A percentile compares a stretch with the other conserved stretches of the same genome.
Evolutionary conservation across 768 basidiomycete genomes (phyloP).

Genomic region (Amanita molliuscula): DNA sequence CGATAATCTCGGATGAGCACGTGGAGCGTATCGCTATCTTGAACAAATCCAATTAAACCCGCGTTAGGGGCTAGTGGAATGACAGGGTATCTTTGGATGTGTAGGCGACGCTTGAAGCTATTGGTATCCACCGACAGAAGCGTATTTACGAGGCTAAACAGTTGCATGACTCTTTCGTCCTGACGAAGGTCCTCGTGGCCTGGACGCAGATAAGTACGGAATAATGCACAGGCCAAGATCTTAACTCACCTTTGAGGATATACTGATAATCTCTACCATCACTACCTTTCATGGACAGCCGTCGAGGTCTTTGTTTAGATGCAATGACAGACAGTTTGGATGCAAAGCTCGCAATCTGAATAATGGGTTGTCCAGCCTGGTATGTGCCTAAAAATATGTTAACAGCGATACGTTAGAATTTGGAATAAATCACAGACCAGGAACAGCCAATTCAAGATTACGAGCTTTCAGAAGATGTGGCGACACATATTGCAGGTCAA

Average conservation of each 20-base stretch:
- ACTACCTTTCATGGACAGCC: slow-evolving; percentile 76
- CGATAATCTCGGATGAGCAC: slow-evolving; percentile 94
- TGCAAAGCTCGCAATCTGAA: slow-evolving; percentile 76
- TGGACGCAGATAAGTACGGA: slow-evolving; percentile 18
- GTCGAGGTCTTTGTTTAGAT: slow-evolving; percentile 93
- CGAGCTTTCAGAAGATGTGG: slow-evolving; percentile 83
- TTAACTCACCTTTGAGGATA: slow-evolving; percentile 64
- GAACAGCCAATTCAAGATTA: slow-evolving; percentile 91
- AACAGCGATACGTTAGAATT: background rate
- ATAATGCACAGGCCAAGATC: background rate
- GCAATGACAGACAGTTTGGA: slow-evolving; percentile 89
- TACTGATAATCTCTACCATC: slow-evolving; percentile 95
- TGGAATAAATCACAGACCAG: slow-evolving; percentile 40
- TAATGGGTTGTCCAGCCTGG: slow-evolving; percentile 74
- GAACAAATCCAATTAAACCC: slow-evolving; percentile 91
- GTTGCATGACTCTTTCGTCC: slow-evolving; percentile 98
- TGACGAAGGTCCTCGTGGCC: slow-evolving; percentile 98
- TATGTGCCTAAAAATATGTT: slow-evolving; percentile 60
- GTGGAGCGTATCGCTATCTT: slow-evolving; percentile 91
- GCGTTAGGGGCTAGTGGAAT: slow-evolving; percentile 94
- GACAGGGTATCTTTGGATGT: slow-evolving; percentile 87
- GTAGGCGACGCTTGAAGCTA: slow-evolving; percentile 92
- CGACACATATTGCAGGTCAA: slow-evolving; percentile 96
- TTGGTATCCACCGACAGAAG: slow-evolving; percentile 86
- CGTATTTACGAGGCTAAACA: slow-evolving; percentile 95